Evolutionary conservation across 345 rosid species (phyloP).

Genomic region (Gossypium sturtianum): DNA sequence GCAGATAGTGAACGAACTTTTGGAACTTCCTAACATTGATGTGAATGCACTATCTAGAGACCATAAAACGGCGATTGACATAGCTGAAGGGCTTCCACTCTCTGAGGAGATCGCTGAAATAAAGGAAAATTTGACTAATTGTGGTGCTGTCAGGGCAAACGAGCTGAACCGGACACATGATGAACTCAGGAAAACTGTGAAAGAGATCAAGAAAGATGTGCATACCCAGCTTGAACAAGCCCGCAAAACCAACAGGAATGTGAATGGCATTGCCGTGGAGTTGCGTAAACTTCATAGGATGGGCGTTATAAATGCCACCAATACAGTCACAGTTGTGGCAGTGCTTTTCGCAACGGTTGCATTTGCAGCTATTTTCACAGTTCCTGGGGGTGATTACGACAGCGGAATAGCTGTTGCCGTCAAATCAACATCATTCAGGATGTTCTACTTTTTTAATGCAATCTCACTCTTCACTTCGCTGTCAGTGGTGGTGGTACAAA

Average conservation of each 20-base stretch:
- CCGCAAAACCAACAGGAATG: constrained; percentile 70
- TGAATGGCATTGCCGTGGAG: constrained; percentile 71
- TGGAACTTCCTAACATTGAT: constrained; percentile 60
- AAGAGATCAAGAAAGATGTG: constrained; percentile 71
- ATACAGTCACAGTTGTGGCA: constrained; percentile 83
- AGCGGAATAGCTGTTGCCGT: constrained; percentile 60
- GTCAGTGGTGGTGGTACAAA: constrained; percentile 88
- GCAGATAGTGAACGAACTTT: constrained; percentile 73
- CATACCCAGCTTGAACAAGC: constrained; percentile 85
- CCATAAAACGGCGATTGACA: constrained; percentile 71
- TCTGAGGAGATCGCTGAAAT: constrained; percentile 64
- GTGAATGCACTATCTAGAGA: constrained; percentile 76
- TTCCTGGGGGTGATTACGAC: constrained; percentile 71
- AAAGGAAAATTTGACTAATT: constrained; percentile 45
- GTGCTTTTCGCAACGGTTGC: constrained; percentile 93
- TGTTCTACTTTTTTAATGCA: constrained; percentile 71
- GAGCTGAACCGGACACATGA: constrained; percentile 76
- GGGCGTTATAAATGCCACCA: constrained; percentile 83
- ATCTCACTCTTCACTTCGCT: constrained; percentile 78
- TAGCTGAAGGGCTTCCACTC: constrained; percentile 71
- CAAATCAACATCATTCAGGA: constrained; percentile 43
- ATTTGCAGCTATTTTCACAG: constrained; percentile 76
- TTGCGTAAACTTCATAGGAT: constrained; percentile 70
- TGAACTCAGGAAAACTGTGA: constrained; percentile 77
- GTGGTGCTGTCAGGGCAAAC: constrained; percentile 67